Evolutionary conservation across 495 filamentous ascomycete species (phyloP).

Genomic region (Pseudevernia furfuracea): DNA sequence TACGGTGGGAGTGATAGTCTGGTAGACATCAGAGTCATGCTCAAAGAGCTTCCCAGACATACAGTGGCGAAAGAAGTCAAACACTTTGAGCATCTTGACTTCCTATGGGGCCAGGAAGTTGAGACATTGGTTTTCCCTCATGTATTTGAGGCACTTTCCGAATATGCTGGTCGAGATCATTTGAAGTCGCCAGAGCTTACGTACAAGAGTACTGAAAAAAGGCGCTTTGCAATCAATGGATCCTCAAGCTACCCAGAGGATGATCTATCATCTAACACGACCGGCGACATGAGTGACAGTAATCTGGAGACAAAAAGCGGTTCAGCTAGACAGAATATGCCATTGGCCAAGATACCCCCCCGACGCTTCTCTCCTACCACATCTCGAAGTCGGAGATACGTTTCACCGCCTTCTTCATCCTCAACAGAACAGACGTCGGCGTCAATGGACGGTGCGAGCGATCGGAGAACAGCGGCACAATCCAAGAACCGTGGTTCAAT

Average conservation of each 20-base stretch:
- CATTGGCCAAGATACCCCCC: constrained; percentile 4
- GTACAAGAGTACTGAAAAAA: not conserved
- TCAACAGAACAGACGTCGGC: constrained; percentile 15
- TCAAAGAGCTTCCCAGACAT: constrained; percentile 73
- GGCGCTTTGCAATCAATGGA: not conserved
- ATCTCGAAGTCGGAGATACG: not conserved
- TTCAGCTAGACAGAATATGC: not conserved
- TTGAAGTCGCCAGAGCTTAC: constrained; percentile 11
- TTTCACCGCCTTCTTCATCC: constrained; percentile 15
- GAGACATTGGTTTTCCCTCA: constrained; percentile 78
- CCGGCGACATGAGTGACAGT: constrained; percentile 9
- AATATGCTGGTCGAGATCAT: constrained; percentile 40
- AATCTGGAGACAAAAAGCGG: not conserved
- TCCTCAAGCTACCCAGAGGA: constrained; percentile 16
- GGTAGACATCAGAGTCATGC: constrained; percentile 90
- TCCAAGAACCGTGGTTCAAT: constrained; percentile 5
- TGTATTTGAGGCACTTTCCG: constrained; percentile 78
- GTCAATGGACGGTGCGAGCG: constrained; percentile 12
- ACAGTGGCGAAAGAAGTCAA: constrained; percentile 77
- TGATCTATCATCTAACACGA: constrained; percentile 15
- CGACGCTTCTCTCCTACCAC: constrained; percentile 11
- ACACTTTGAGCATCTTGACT: constrained; percentile 94
- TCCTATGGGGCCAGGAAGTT: constrained; percentile 88
- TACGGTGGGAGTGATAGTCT: constrained; percentile 91
- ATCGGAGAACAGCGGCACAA: not conserved